A percentile compares a stretch with the other conserved stretches of the same genome.
Conservation (phyloP, 768 basidiomycete species). For the Podaxis rugospora region DNA sequence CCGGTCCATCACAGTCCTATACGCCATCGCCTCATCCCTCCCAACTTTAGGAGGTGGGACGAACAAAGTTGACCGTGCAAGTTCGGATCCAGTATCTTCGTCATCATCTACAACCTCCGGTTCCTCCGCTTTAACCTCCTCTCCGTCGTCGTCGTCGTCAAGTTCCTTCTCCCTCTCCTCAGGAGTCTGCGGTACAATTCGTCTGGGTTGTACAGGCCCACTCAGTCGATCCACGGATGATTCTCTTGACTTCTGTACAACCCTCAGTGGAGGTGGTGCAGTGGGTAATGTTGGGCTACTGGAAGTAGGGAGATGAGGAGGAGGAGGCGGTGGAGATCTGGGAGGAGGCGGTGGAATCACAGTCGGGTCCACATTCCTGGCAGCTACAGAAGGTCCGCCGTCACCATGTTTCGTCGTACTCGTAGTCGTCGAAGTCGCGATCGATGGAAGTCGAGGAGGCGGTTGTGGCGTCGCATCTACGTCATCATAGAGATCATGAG, state of each 20-base stretch:
- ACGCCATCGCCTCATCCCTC: conserved; percentile 3
- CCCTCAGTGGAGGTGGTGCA: not conserved
- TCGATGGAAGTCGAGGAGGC: conserved; percentile 1
- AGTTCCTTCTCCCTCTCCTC: conserved; percentile 11
- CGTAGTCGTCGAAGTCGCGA: not conserved
- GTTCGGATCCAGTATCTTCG: not conserved
- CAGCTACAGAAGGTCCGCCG: not conserved
- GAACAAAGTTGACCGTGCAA: conserved; percentile 22
- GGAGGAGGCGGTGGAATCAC: conserved; percentile 4
- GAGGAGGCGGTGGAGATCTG: not conserved
- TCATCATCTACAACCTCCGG: not conserved
- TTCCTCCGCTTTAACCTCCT: not conserved
- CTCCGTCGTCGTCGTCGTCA: conserved; percentile 10
- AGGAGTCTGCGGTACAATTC: conserved; percentile 24
- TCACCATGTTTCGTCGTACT: not conserved
- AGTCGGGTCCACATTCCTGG: not conserved
- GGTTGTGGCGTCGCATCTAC: conserved; percentile 2
- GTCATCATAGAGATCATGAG: conserved; percentile 10
- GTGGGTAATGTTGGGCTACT: not conserved
- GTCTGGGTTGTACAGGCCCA: conserved; percentile 20
- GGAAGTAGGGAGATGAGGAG: not conserved
- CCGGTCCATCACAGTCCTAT: conserved; percentile 11
- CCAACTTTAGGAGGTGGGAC: conserved; percentile 22
- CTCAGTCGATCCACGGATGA: not conserved
- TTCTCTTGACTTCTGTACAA: not conserved